A percentile compares a stretch with the other conserved stretches of the same genome.
These are phyloP conservation scores for Hymenoscyphus scutula DNA, from an alignment of 2,329 filamentous ascomycete species.

Conservation along the genomic window DNA sequence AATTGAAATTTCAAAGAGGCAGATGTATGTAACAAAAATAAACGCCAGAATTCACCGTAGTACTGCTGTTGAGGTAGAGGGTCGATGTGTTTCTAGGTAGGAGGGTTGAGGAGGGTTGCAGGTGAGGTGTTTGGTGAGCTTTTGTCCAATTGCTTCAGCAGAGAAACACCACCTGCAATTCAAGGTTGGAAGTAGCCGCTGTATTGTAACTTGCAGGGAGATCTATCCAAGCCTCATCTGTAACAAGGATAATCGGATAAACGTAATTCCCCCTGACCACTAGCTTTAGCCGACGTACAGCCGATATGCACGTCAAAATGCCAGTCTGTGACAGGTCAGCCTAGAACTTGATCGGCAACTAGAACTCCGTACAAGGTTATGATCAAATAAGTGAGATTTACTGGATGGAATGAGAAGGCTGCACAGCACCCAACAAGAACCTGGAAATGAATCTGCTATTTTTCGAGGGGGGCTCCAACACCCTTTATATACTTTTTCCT, in stretches of 20 bases:
- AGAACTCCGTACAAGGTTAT: neutral
- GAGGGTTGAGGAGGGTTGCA: neutral
- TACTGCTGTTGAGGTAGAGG: neutral
- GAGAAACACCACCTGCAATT: neutral
- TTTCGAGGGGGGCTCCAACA: slow-evolving; percentile 17
- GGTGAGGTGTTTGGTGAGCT: slow-evolving; percentile 1
- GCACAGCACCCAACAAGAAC: slow-evolving; percentile 27
- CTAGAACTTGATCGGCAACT: neutral
- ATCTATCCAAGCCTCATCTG: no score
- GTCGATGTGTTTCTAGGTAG: neutral
- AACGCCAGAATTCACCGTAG: neutral
- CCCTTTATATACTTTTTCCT: slow-evolving; percentile 31
- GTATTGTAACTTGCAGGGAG: neutral
- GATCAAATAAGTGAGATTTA: neutral
- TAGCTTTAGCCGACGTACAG: no score
- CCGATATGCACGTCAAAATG: neutral
- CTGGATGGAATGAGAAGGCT: slow-evolving; percentile 10
- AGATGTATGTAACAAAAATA: neutral
- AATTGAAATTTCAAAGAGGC: neutral
- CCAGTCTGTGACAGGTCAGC: neutral
- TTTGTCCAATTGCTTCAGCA: neutral
- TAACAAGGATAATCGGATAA: no score
- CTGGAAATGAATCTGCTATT: slow-evolving; percentile 17
- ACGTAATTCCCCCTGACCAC: no score
- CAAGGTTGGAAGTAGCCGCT: neutral